Conservation (phyloP, 2,329 filamentous ascomycete genomes). For the Aspergillus niger region DNA sequence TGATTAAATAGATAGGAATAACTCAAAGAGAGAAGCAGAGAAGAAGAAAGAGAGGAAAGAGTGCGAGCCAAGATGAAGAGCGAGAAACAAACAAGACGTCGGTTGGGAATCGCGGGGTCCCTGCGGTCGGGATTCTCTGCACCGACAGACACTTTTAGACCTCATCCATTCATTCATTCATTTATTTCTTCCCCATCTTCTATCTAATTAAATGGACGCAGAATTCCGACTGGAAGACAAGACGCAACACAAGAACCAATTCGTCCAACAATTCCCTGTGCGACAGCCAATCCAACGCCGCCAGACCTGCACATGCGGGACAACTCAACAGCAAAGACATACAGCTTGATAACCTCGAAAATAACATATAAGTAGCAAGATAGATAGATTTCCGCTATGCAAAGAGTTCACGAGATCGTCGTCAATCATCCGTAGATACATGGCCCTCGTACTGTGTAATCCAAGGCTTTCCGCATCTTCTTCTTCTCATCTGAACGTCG, state of each 20-base stretch:
- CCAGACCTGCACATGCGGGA: not conserved
- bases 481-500: constrained; percentile 1
- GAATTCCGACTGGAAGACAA: not conserved
- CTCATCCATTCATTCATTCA: not conserved
- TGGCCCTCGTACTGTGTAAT: constrained; percentile 15
- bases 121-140: constrained; percentile 5
- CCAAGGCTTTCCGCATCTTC: constrained; percentile 11
- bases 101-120: constrained; percentile 11
- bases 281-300: constrained; percentile 2
- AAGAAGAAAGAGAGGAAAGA: not conserved
- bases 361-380: not conserved
- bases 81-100: not conserved
- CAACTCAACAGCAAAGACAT: not conserved
- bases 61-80: not conserved
- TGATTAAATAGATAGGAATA: not conserved
- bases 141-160: not conserved
- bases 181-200: not conserved
- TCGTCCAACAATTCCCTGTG: not conserved
- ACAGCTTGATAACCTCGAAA: not conserved
- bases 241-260: not conserved
- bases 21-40: not conserved
- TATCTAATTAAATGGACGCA: not conserved
- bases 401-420: constrained; percentile 22
- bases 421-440: constrained; percentile 19
- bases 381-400: constrained; percentile 24